Evolutionary conservation across 2,329 filamentous ascomycete genomes (phyloP), one percentile per base, ranked within the genome.

Genomic region (Hypoxylon sp.): DNA sequence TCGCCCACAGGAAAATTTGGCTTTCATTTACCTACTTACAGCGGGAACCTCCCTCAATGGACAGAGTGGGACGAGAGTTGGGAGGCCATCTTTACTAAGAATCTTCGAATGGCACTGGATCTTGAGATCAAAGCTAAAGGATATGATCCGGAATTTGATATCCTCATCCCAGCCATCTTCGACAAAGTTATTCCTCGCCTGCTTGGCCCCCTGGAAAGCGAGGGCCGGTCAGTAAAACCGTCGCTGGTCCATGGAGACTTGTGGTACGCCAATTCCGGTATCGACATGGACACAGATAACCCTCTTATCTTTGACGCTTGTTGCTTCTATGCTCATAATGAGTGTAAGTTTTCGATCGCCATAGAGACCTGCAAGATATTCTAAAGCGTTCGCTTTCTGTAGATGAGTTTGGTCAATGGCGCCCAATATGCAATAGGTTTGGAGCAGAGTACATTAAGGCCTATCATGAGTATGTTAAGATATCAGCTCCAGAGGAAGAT

Each of bases 201-300:
- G 38, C 36, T 56, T 19, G 36, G 36, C 13, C 52, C 52, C 1
- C 52, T 56, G 10, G 36, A 56, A 45, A 56, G 36, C 36, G 36
- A 45, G 11, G 52, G 52, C 5, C 52, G 52, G 9, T 28, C 21
- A 13, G n/a, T 56, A 1, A 56, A 56, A 4, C 25, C 25, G 6
- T 25, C 25, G 4, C 25, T 25, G 25, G 36, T 43, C 36, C 52
- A 56, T 19, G 52, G 52, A n/a, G 52, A 56, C 52, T 13, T 56
- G 23, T 45, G 52, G 52, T 30, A 56, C 13, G 52, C 36, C 36
- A 56, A 56, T 32, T 45, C 36, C 7, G 23, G 36, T 11, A 28
- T 28, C 13, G 52, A 56, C 38, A 14, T 19, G 5, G 17, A 56
- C 14, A 56, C 52, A 19, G 17, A 10, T 13, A 30, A 19, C 13